Conservation (phyloP, 2,329 filamentous ascomycete species). For the Colletotrichum euphorbiae region DNA sequence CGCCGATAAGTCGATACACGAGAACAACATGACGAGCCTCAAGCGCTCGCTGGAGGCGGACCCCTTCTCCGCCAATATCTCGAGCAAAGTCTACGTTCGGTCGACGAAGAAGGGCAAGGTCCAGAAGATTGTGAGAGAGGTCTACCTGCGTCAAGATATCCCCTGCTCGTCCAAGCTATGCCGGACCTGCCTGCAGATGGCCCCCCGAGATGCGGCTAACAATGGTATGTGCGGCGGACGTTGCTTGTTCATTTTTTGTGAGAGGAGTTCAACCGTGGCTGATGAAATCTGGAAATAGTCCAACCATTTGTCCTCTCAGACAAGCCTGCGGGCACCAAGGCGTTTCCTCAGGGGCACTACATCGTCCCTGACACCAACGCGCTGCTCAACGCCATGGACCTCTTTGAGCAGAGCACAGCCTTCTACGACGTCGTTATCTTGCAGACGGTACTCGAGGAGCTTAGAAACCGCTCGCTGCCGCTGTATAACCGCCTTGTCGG, state of each 20-base stretch:
- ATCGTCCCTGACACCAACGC: constrained; percentile 96
- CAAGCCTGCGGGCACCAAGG: constrained; percentile 84
- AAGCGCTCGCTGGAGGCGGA: constrained; percentile 68
- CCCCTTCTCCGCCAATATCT: constrained; percentile 77
- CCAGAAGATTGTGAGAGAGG: constrained; percentile 97
- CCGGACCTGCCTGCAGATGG: constrained; percentile 76
- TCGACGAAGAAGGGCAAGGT: constrained; percentile 97
- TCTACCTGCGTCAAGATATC: constrained; percentile 96
- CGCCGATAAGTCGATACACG: background rate
- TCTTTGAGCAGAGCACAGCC: constrained; percentile 90
- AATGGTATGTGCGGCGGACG: constrained; percentile 65
- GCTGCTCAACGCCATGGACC: constrained; percentile 93
- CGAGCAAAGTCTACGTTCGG: constrained; percentile 94
- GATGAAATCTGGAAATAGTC: constrained; percentile 58
- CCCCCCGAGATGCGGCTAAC: constrained; percentile 83
- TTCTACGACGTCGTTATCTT: constrained; percentile 98
- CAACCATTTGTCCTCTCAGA: constrained; percentile 89
- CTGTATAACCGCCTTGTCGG: constrained; percentile 94
- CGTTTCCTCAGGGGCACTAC: constrained; percentile 90
- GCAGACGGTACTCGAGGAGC: constrained; percentile 95
- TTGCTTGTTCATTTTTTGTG: background rate
- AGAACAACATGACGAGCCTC: constrained; percentile 70
- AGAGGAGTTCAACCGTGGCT: background rate
- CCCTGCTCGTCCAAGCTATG: constrained; percentile 96
- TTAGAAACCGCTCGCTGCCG: constrained; percentile 92